Evolutionary conservation across 495 filamentous ascomycete genomes (phyloP), one percentile per base, ranked within the genome.

Genomic region (Annulohypoxylon stygium): DNA sequence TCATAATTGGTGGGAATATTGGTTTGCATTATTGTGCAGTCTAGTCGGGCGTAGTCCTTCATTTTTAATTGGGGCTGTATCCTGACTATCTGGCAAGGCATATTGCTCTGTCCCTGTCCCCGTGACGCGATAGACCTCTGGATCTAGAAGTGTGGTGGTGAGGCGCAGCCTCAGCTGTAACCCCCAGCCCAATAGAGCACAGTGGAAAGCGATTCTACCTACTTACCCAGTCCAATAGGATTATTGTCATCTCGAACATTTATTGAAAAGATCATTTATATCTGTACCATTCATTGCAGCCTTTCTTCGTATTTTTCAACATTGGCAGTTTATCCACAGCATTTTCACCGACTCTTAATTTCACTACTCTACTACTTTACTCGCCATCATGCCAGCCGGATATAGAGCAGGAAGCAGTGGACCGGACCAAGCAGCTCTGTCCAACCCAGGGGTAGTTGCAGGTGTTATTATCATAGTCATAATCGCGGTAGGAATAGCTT

Each of bases 361-460:
- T 50, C 43, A 62, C 23, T 1, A n/a, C 20, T 43, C 23, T 1
- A 25, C 20, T 43, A 18, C 36, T 48, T 34, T 18, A 48, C 12
- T 12, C 18, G 8, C 25, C 10, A 18, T 26, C 16, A 62, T 62
- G 60, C 60, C 43, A 18, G 37, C 12, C 41, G 60, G 60, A 9
- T 43, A 16, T 50, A 48, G 60, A n/a, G 30, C 25, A 34, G 60
- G 60, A 33, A 39, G 41, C 5, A 25, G 25, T 16, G 23, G 43
- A n/a, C 14, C 39, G 4, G 26, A 57, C 36, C 16, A 30, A 9
- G 26, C 25, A 34, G 30, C 23, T 14, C 33, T 33, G 5, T 16
- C 45, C 14, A 33, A 47, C 6, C 59, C 60, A 5, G 60, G 60
- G 2, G 47, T 14, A 33, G 9, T 62, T 11, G 60, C 60, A 7